Evolutionary conservation across 208 protist genomes (phyloP), one percentile per base, ranked within the genome.

Genomic region (Trypanosoma lewisi): DNA sequence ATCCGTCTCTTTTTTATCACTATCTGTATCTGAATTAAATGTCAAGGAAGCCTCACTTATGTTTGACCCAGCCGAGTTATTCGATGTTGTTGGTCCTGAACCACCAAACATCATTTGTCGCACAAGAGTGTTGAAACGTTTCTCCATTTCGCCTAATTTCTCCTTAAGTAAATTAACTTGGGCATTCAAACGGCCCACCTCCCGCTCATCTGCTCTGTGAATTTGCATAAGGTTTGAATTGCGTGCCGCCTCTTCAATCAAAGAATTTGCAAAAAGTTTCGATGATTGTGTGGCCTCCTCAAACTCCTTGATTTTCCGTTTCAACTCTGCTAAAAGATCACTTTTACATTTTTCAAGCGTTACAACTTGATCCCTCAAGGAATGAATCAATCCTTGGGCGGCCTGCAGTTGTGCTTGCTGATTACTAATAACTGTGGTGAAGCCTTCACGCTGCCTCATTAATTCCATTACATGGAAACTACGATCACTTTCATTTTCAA

Each of bases 371-470:
- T 96, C 84, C 12, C 86, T 77, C 55, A 93, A 45, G 7, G 85
- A 60, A 54, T 91, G 86, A 48, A 89, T 67, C 7, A 92, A 62
- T 6, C 82, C 77, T 45, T 93, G 78, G 31, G 85, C 73, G 17
- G 85, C 84, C 16, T 78, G 59, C 6, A 94, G 71, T 62, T 94
- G 86, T 19, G 89, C 81, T 50, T 93, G 84, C 62, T 89, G 80
- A 67, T 93, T 93, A 57, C 87, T 90, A 66, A 96, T 87, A 17
- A 82, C 86, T 2, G 85, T 80, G 44, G 85, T 91, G 48, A 88
- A 62, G 7, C 66, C 82, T 63, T 96, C 87, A 58, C 87, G 85
- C 45, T 90, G 66, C 50, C 84, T 76, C 60, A 85, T 80, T 14
- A 93, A 64, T 68, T 92, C 83, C 85, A 89, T 91, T 36, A 72